Percentiles rank a stretch among this genome's conserved stretches.
Conservation (phyloP, 2,329 filamentous ascomycete species). For the Penicillium thymicola region DNA sequence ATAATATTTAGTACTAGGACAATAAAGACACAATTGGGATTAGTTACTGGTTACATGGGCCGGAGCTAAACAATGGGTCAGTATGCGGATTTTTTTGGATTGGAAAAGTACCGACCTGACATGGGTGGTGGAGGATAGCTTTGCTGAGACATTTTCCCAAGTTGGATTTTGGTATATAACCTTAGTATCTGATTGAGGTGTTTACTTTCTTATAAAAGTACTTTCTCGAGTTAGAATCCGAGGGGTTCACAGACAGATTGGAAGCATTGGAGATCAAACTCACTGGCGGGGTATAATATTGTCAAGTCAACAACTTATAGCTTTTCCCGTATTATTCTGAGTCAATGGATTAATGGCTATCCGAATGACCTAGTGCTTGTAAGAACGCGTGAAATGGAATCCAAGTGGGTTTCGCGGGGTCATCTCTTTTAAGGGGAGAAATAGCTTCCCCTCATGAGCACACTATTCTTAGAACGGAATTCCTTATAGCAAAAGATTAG, state of each 20-base stretch:
- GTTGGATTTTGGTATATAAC: background rate
- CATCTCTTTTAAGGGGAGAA: background rate
- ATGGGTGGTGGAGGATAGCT: background rate
- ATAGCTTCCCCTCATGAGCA: background rate
- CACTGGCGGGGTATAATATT: no score
- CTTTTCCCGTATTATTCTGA: background rate
- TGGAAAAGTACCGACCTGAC: background rate
- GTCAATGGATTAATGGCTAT: no score
- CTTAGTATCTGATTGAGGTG: no score
- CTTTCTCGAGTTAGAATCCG: no score
- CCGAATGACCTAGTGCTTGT: no score
- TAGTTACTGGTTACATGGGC: constrained; percentile 18
- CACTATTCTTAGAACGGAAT: constrained; percentile 1
- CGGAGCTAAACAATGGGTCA: constrained; percentile 6
- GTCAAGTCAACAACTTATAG: no score
- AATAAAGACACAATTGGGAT: no score
- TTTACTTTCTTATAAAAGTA: no score
- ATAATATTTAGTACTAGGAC: background rate
- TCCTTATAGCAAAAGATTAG: background rate
- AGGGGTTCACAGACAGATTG: no score
- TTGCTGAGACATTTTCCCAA: no score
- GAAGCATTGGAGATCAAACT: no score
- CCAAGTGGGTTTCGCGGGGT: background rate
- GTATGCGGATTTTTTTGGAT: background rate
- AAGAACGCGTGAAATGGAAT: no score